A percentile compares a stretch with the other conserved stretches of the same genome.
phyloP scores from a whole-genome alignment of 2,329 filamentous ascomycete species.

The Stagonosporopsis rhizophila region DNA sequence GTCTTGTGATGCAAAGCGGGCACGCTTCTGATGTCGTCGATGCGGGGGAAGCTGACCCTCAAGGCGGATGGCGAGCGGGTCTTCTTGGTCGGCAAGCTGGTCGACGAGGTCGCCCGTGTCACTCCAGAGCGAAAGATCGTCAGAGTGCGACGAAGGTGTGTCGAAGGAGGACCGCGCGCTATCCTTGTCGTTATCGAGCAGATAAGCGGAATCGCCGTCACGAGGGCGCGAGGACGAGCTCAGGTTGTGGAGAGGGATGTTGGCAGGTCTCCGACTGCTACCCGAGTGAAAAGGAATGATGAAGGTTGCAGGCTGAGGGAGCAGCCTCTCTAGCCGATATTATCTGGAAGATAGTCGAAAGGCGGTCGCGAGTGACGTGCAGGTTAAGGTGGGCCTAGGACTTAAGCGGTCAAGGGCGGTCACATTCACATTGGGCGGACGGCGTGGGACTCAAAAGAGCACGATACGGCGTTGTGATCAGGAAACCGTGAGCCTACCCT shows the following conservation, averaged over 20 bases:
- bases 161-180: conserved; percentile 62
- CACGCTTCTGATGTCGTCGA: conserved; percentile 64
- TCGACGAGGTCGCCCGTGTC: conserved; percentile 95
- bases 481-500: conserved; percentile 28
- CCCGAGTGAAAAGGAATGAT: conserved; percentile 82
- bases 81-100: conserved; percentile 82
- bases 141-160: conserved; percentile 65
- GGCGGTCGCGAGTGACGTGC: conserved; percentile 30
- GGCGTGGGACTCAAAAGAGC: conserved; percentile 31
- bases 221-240: conserved; percentile 53
- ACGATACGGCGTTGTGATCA: conserved; percentile 39
- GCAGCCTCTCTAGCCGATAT: conserved; percentile 39
- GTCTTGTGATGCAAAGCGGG: conserved; percentile 69
- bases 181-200: conserved; percentile 55
- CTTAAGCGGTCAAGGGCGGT: conserved; percentile 43
- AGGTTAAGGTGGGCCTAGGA: conserved; percentile 37
- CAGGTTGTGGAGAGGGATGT: conserved; percentile 86
- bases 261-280: conserved; percentile 73
- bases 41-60: conserved; percentile 65
- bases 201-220: conserved; percentile 50
- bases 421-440: conserved; percentile 36
- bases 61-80: conserved; percentile 77
- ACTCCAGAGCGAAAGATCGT: conserved; percentile 84
- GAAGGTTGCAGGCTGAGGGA: conserved; percentile 68
- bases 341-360: conserved; percentile 33